These are phyloP conservation scores for Mycena vitilis DNA, from an alignment of 768 basidiomycete genomes.

Conservation along the genomic window DNA sequence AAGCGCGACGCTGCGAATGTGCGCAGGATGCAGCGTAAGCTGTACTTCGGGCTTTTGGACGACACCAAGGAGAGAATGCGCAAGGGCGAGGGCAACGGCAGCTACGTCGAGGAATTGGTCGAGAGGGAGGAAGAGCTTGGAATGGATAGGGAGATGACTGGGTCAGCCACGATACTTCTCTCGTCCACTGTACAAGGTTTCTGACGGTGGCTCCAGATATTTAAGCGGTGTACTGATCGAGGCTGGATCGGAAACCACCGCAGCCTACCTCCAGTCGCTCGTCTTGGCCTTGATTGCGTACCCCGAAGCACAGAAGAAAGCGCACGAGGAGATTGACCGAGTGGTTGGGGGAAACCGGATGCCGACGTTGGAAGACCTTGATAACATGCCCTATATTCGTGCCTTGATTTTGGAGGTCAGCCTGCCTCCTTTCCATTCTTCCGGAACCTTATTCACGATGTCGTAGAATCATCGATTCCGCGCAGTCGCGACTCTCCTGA, in stretches of 20 bases:
- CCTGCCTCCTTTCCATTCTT: not conserved
- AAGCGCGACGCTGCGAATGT: slow-evolving; percentile 40
- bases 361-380: slow-evolving; percentile 37
- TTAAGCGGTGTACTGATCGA: slow-evolving; percentile 47
- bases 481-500: slow-evolving; percentile 1
- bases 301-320: slow-evolving; percentile 42
- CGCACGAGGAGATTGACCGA: slow-evolving; percentile 43
- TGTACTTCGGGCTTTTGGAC: slow-evolving; percentile 45
- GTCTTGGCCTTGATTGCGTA: slow-evolving; percentile 41
- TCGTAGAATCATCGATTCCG: slow-evolving; percentile 24
- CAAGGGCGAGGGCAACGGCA: slow-evolving; percentile 42
- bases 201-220: slow-evolving; percentile 35
- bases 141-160: slow-evolving; percentile 22
- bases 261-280: slow-evolving; percentile 40
- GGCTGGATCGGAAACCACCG: slow-evolving; percentile 46
- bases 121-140: slow-evolving; percentile 25
- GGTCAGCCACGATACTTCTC: slow-evolving; percentile 13
- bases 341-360: slow-evolving; percentile 41
- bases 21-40: slow-evolving; percentile 40
- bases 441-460: too few relatives aligned
- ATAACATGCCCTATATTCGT: slow-evolving; percentile 40
- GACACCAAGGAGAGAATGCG: slow-evolving; percentile 42
- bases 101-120: slow-evolving; percentile 47
- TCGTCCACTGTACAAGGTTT: not conserved
- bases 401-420: slow-evolving; percentile 40